phyloP scores from a whole-genome alignment of 2,329 filamentous ascomycete species.

The Aspergillus sojae region DNA sequence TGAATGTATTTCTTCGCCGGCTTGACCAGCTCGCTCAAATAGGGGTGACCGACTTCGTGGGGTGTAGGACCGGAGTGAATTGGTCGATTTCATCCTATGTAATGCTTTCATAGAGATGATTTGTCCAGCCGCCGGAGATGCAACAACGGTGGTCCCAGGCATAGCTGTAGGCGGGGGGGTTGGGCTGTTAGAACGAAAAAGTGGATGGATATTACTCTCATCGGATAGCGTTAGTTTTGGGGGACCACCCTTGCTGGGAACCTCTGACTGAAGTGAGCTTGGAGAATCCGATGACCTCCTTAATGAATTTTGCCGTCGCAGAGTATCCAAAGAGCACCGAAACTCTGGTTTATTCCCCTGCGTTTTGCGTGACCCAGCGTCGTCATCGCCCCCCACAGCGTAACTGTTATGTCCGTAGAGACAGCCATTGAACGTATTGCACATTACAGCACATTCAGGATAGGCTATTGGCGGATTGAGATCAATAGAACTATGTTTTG shows the following conservation, averaged over 20 bases:
- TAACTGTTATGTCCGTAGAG: conserved; percentile 17
- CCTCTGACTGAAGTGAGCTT: conserved; percentile 23
- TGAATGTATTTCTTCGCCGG: conserved; percentile 12
- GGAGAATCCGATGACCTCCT: conserved; percentile 22
- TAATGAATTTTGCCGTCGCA: conserved; percentile 23
- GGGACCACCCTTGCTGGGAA: conserved; percentile 16
- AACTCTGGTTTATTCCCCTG: conserved; percentile 21
- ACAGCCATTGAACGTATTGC: conserved; percentile 6
- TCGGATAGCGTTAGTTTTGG: conserved; percentile 31
- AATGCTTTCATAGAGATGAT: conserved; percentile 48
- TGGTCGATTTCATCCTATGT: conserved; percentile 38
- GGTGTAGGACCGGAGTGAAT: conserved; percentile 31
- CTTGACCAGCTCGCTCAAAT: conserved; percentile 18
- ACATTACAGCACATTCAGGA: conserved; percentile 12
- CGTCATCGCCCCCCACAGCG: conserved; percentile 9
- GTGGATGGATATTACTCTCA: conserved; percentile 60
- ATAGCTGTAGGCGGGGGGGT: conserved; percentile 55
- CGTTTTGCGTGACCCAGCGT: conserved; percentile 1
- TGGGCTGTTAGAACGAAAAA: conserved; percentile 59
- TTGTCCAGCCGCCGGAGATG: conserved; percentile 58
- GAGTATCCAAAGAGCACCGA: conserved; percentile 30
- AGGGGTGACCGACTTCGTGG: conserved; percentile 24
- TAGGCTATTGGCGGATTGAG: conserved; percentile 18
- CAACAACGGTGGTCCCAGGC: conserved; percentile 58
- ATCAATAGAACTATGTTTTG: conserved; percentile 29